A percentile compares a stretch with the other conserved stretches of the same genome.
Conservation (phyloP, 2,329 filamentous ascomycete genomes). For the Penicillium digitatum region DNA sequence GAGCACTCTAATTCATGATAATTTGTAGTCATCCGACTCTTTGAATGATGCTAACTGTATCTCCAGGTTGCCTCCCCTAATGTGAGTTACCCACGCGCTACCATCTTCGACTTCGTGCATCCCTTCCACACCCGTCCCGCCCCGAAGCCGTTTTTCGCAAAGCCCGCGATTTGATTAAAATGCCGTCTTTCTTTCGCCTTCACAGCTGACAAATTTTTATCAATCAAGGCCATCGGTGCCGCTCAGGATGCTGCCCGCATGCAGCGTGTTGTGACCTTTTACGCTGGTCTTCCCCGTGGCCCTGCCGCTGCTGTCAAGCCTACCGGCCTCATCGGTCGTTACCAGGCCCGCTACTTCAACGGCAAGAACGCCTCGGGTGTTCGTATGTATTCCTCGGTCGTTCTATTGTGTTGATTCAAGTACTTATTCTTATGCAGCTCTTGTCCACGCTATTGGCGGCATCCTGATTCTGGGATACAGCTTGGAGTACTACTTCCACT, state of each 20-base stretch:
- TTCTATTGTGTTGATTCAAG: neutral
- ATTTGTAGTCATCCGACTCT: constrained; percentile 8
- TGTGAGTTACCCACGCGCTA: constrained; percentile 28
- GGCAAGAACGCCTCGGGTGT: constrained; percentile 84
- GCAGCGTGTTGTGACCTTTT: constrained; percentile 97
- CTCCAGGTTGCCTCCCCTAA: constrained; percentile 39
- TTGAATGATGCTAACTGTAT: constrained; percentile 39
- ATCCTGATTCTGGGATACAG: constrained; percentile 83
- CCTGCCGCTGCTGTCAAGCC: constrained; percentile 77
- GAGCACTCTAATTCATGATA: constrained; percentile 24
- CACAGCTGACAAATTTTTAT: constrained; percentile 47
- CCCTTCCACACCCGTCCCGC: constrained; percentile 15
- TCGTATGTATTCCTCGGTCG: constrained; percentile 62
- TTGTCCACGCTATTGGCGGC: constrained; percentile 78
- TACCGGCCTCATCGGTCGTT: constrained; percentile 78
- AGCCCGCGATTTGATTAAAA: constrained; percentile 12
- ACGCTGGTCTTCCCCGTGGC: constrained; percentile 95
- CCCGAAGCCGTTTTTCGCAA: constrained; percentile 27
- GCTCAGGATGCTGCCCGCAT: constrained; percentile 95
- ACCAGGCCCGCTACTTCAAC: constrained; percentile 76
- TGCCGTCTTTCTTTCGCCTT: neutral
- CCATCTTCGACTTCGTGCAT: constrained; percentile 8
- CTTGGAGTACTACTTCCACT: constrained; percentile 99
- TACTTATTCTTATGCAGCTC: constrained; percentile 55
- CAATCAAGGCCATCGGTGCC: constrained; percentile 83